Percentiles rank a stretch among this genome's conserved stretches.
phyloP scores from a whole-genome alignment of 345 rosid genomes.

The Cardamine occulta region DNA sequence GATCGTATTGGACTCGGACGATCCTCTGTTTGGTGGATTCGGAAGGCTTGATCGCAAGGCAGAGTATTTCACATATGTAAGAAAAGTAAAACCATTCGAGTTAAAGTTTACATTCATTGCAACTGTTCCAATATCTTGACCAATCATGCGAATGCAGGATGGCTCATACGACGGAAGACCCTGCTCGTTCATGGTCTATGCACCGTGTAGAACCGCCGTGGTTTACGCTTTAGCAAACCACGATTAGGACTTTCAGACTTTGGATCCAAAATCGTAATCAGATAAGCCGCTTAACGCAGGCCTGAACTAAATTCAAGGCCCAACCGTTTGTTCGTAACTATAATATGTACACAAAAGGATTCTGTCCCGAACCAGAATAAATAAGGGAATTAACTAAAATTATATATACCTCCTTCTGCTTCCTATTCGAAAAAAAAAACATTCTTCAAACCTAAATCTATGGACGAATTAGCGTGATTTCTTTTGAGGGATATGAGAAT shows the following conservation, averaged over 20 bases:
- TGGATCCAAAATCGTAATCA: conserved; percentile 24
- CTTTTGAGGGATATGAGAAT: not conserved
- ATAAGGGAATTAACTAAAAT: too few relatives aligned
- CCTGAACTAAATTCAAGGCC: too few relatives aligned
- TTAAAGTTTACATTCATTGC: conserved; percentile 7
- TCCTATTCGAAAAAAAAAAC: too few relatives aligned
- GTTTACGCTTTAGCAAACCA: conserved; percentile 76
- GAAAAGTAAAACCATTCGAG: conserved; percentile 37
- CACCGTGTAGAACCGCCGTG: conserved; percentile 84
- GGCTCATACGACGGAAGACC: conserved; percentile 73
- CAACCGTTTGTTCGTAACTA: too few relatives aligned
- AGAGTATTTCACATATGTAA: conserved; percentile 76
- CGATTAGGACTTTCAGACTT: conserved; percentile 19
- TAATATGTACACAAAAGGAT: too few relatives aligned
- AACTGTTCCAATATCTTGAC: conserved; percentile 15
- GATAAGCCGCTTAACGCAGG: not conserved
- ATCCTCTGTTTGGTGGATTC: conserved; percentile 78
- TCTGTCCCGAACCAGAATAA: too few relatives aligned
- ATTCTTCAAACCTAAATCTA: too few relatives aligned
- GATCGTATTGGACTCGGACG: conserved; percentile 89
- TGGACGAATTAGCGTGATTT: not conserved
- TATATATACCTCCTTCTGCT: too few relatives aligned
- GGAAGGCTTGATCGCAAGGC: conserved; percentile 62
- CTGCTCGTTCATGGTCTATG: conserved; percentile 74
- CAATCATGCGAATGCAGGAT: conserved; percentile 57